These are phyloP conservation scores for Viola pubescens DNA, from an alignment of 441 rosid species.

Conservation along the genomic window DNA sequence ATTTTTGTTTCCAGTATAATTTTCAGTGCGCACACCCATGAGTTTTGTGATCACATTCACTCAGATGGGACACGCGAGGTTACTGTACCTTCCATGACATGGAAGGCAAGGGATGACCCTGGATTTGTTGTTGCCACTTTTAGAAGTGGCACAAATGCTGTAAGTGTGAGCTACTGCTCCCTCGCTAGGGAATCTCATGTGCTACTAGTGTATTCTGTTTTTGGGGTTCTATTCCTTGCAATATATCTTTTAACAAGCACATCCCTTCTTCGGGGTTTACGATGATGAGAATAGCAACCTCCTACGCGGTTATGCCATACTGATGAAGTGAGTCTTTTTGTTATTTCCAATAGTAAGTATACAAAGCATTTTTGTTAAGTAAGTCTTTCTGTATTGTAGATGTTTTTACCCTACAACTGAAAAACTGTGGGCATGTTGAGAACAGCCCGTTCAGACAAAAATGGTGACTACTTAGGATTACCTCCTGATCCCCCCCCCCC, in stretches of 20 bases:
- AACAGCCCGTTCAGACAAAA: too few species aligned
- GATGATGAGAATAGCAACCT: constrained; percentile 4
- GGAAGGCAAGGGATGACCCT: constrained; percentile 52
- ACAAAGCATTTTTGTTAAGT: too few species aligned
- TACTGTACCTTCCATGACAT: constrained; percentile 50
- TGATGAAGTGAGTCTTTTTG: too few species aligned
- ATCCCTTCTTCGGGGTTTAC: constrained; percentile 12
- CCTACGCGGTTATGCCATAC: too few species aligned
- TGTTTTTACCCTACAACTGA: too few species aligned
- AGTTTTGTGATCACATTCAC: constrained; percentile 45
- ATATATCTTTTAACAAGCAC: constrained; percentile 18
- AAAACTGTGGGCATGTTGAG: too few species aligned
- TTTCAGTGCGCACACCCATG: constrained; percentile 48
- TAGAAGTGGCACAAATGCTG: constrained; percentile 20
- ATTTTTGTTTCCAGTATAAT: constrained; percentile 34
- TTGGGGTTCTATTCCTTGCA: constrained; percentile 23
- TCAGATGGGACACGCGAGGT: constrained; percentile 56
- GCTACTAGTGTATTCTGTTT: constrained; percentile 20
- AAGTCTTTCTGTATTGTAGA: too few species aligned
- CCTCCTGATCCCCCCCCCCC: too few species aligned
- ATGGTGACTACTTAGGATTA: too few species aligned
- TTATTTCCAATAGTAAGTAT: too few species aligned
- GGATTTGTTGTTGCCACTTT: constrained; percentile 54
- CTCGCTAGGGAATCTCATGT: constrained; percentile 49
- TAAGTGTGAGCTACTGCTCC: constrained; percentile 44